phyloP scores from a whole-genome alignment of 116 monocot species.

The Posidonia oceanica region DNA sequence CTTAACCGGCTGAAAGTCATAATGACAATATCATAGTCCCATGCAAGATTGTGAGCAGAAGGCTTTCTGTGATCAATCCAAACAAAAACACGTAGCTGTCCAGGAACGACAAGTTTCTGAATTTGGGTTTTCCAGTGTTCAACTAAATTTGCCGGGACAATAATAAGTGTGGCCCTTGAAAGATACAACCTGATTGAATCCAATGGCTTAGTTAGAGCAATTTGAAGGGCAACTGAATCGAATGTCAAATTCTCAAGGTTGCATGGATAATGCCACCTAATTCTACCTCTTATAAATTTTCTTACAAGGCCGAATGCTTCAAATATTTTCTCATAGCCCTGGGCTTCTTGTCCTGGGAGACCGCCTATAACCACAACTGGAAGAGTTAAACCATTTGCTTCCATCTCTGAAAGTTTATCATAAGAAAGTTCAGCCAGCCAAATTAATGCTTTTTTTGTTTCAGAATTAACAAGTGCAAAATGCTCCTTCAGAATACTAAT shows the following conservation, averaged over 20 bases:
- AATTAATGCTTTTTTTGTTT: constrained; percentile 61
- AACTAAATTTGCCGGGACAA: constrained; percentile 87
- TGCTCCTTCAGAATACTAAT: constrained; percentile 64
- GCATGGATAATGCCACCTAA: constrained; percentile 67
- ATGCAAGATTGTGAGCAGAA: constrained; percentile 69
- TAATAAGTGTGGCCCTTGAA: constrained; percentile 76
- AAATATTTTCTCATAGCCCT: constrained; percentile 70
- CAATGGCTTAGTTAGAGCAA: constrained; percentile 67
- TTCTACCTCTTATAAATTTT: constrained; percentile 36
- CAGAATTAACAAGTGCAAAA: constrained; percentile 38
- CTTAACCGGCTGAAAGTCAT: constrained; percentile 90
- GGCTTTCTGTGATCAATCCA: constrained; percentile 66
- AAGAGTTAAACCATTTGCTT: constrained; percentile 57
- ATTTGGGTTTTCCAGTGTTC: constrained; percentile 97
- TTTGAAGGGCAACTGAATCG: constrained; percentile 65
- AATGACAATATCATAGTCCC: constrained; percentile 96
- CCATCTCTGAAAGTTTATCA: constrained; percentile 60
- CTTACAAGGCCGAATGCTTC: constrained; percentile 80
- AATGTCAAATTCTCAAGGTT: constrained; percentile 76
- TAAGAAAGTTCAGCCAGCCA: constrained; percentile 70
- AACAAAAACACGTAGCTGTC: constrained; percentile 51
- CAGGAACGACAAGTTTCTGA: constrained; percentile 52
- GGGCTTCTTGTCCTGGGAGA: constrained; percentile 6
- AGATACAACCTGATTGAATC: constrained; percentile 59
- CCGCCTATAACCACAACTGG: constrained; percentile 18